These are phyloP conservation scores for Pezizomycotina sp. DNA, from an alignment of 2,329 filamentous ascomycete genomes.

Conservation along the genomic window DNA sequence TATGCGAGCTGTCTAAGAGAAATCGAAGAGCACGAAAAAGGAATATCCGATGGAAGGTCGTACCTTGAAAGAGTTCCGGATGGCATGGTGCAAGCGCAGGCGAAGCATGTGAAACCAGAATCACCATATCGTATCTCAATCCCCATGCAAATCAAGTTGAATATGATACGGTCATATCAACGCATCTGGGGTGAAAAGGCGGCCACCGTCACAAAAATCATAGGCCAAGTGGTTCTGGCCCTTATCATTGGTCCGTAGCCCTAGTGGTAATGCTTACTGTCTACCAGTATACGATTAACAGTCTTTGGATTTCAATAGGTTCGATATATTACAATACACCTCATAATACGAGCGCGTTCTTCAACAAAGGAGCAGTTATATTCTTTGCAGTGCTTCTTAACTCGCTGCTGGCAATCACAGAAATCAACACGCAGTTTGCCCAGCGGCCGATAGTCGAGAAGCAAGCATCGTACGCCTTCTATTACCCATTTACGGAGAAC, in stretches of 20 bases:
- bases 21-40: conserved; percentile 36
- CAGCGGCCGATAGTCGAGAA: conserved; percentile 36
- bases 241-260: too few species aligned
- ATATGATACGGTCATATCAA: conserved; percentile 37
- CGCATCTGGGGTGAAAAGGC: conserved; percentile 38
- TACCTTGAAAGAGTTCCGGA: conserved; percentile 29
- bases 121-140: conserved; percentile 44
- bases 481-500: conserved; percentile 39
- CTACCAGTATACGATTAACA: too few species aligned
- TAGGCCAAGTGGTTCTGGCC: conserved; percentile 39
- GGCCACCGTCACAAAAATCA: conserved; percentile 33
- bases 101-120: conserved; percentile 37
- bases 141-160: conserved; percentile 38
- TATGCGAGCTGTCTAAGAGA: conserved; percentile 31
- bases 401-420: conserved; percentile 41
- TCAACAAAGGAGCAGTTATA: conserved; percentile 39
- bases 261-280: too few species aligned
- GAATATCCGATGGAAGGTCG: conserved; percentile 31
- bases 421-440: conserved; percentile 35
- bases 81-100: conserved; percentile 35
- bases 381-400: conserved; percentile 47
- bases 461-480: conserved; percentile 33
- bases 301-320: too few species aligned
- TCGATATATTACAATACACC: conserved; percentile 42
- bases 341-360: conserved; percentile 37